Conservation (phyloP, 2,329 filamentous ascomycete species). For the Colletotrichum theobromicola region DNA sequence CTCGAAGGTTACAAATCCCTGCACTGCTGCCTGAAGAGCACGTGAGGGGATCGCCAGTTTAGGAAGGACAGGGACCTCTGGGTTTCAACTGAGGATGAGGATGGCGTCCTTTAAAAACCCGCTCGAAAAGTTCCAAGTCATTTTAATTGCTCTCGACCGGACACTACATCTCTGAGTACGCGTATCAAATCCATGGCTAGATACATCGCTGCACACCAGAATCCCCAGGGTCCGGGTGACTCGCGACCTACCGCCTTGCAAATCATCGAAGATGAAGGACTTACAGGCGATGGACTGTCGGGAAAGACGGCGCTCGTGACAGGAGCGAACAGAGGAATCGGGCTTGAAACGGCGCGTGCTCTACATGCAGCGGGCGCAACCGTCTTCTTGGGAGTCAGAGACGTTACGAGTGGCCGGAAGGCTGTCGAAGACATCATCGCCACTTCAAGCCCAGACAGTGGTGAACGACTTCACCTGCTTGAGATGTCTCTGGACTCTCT, state of each 20-base stretch:
- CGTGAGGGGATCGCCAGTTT: background rate
- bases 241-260: constrained; percentile 44
- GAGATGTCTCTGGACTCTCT: constrained; percentile 22
- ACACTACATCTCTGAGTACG: background rate
- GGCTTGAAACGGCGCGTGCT: constrained; percentile 40
- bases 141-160: fast-evolving
- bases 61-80: background rate
- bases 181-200: background rate
- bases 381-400: constrained; percentile 38
- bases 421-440: constrained; percentile 25
- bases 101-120: fast-evolving
- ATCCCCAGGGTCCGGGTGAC: constrained; percentile 37
- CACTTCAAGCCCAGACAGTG: background rate
- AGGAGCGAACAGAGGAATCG: constrained; percentile 40
- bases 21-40: background rate
- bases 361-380: constrained; percentile 40
- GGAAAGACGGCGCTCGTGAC: constrained; percentile 42
- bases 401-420: constrained; percentile 34
- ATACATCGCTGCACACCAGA: background rate
- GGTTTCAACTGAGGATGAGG: fast-evolving
- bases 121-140: background rate
- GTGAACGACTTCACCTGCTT: background rate
- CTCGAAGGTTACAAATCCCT: background rate
- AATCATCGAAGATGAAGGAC: constrained; percentile 40
- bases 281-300: constrained; percentile 29